Conservation (phyloP, 176 grass and related monocot species). For the Ampelocalamus luodianensis region DNA sequence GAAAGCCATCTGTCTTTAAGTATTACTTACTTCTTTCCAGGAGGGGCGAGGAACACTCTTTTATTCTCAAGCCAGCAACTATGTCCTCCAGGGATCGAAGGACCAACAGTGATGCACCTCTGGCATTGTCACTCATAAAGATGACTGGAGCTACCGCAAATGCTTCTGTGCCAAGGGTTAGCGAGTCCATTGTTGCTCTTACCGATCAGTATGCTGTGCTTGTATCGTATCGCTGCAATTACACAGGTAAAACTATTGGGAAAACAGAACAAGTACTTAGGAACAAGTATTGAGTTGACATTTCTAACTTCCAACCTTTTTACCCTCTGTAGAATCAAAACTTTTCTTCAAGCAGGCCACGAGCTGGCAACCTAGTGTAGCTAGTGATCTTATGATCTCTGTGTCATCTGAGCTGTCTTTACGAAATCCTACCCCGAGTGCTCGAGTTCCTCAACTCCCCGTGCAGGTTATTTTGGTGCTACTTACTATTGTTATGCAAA, state of each 20-base stretch:
- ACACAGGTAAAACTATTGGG: slow-evolving; percentile 69
- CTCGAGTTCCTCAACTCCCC: slow-evolving; percentile 79
- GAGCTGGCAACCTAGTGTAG: slow-evolving; percentile 77
- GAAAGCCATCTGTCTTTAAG: slow-evolving; percentile 30
- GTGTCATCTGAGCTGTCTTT: slow-evolving; percentile 73
- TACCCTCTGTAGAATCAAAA: slow-evolving; percentile 79
- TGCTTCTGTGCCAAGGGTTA: slow-evolving; percentile 48
- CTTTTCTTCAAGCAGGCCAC: slow-evolving; percentile 94
- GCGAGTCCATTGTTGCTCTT: slow-evolving; percentile 45
- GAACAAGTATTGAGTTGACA: slow-evolving; percentile 13
- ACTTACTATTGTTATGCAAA: slow-evolving; percentile 22
- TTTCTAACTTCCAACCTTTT: slow-evolving; percentile 42
- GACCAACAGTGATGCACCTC: slow-evolving; percentile 49
- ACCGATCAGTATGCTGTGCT: slow-evolving; percentile 85
- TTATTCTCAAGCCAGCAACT: slow-evolving; percentile 89
- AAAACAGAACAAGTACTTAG: slow-evolving; percentile 6
- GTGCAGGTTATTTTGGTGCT: slow-evolving; percentile 67
- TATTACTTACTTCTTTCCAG: slow-evolving; percentile 56
- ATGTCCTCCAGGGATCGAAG: slow-evolving; percentile 56
- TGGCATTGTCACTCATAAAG: slow-evolving; percentile 48
- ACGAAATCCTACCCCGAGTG: slow-evolving; percentile 57
- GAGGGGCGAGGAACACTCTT: slow-evolving; percentile 92
- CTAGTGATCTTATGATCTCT: slow-evolving; percentile 91
- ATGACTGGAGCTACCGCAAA: slow-evolving; percentile 43
- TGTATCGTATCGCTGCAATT: slow-evolving; percentile 91